phyloP scores from a whole-genome alignment of 495 filamentous ascomycete species.

The Daldinia bambusicola region DNA sequence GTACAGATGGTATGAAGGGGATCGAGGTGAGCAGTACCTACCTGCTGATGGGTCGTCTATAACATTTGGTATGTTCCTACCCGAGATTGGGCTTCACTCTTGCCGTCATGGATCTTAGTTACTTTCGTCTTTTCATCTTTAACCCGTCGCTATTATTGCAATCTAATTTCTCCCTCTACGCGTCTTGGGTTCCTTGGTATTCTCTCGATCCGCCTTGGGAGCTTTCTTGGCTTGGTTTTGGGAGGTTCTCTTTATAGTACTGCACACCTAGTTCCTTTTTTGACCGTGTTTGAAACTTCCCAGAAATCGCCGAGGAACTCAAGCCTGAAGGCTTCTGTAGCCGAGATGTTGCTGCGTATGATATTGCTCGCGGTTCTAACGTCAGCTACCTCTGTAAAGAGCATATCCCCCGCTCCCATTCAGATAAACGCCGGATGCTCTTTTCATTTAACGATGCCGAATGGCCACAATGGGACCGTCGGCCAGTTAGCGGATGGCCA shows the following conservation, averaged over 20 bases:
- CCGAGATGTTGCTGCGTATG: slow-evolving; percentile 33
- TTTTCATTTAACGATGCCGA: slow-evolving; percentile 62
- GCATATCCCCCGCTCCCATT: slow-evolving; percentile 5
- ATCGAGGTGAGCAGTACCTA: not conserved
- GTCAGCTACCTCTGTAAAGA: slow-evolving; percentile 22
- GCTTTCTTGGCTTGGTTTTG: slow-evolving; percentile 33
- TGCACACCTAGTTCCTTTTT: slow-evolving; percentile 15
- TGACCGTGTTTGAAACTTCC: slow-evolving; percentile 8
- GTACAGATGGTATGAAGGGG: not conserved
- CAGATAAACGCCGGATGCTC: slow-evolving; percentile 53
- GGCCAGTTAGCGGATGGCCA: slow-evolving; percentile 67
- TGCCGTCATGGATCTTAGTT: not conserved
- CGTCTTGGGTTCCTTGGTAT: slow-evolving; percentile 13
- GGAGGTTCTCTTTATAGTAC: slow-evolving; percentile 25
- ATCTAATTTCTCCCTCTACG: not conserved
- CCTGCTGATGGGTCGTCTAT: not conserved
- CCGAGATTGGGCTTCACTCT: not conserved
- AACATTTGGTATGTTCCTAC: not conserved
- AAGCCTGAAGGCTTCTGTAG: slow-evolving; percentile 31
- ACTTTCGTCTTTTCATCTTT: not conserved
- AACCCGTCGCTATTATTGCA: not conserved
- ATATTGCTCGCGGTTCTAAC: slow-evolving; percentile 30
- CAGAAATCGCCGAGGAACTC: slow-evolving; percentile 2
- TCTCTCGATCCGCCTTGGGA: not conserved
- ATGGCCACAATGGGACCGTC: slow-evolving; percentile 58